Base-by-base conservation (phyloP, 2,329 filamentous ascomycete species). In the Canariomyces notabilis region DNA sequence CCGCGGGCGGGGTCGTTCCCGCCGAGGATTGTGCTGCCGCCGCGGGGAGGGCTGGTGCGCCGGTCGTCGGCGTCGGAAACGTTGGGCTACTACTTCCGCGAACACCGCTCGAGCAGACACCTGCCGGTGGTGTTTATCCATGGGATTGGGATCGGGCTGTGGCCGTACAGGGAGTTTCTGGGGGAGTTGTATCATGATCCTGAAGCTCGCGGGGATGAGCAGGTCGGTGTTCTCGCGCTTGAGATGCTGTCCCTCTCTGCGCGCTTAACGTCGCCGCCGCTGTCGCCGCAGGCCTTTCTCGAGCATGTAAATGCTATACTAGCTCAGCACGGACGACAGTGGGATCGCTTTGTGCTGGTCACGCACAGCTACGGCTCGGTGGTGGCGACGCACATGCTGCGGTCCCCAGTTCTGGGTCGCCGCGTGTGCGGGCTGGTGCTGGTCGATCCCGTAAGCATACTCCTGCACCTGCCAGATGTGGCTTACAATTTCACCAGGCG, bases 401-500 rank as follows among this genome's bases (percentile, higher is more conserved):
- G 72, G 20, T 69, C 72, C 19, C 61, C 70, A 1, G 55, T 52
- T 1, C 61, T 82, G 1, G 65, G 72, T 29, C 61, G 76, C 2
- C 72, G 79, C 12, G 70, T 85, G 14, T 70, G 59, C 6, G 68
- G 69, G 1, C 57, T 69, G 5, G 63, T 76, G 19, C 64, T 78
- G 32, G 64, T 77, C 42, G 75, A 87, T 58, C 84, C 84, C 0
- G 80, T 87, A 8, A 79, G 75, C 19, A 73, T 87, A 44, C 65
- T 86, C 45, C 70, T 88, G 26, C 83, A 88, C 60, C 71, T 84
- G 29, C 83, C 83, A 1, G 73, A 84, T 50, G 80, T 87, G 23
- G 81, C 83, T 9, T 87, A 80, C 69, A 88, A 87, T 64, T 87
- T 88, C 60, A 82, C 77, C 9, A 67, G 73, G 50, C 66, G 76